Base-by-base conservation (phyloP, 345 rosid species). In the Eucalyptus camaldulensis region DNA sequence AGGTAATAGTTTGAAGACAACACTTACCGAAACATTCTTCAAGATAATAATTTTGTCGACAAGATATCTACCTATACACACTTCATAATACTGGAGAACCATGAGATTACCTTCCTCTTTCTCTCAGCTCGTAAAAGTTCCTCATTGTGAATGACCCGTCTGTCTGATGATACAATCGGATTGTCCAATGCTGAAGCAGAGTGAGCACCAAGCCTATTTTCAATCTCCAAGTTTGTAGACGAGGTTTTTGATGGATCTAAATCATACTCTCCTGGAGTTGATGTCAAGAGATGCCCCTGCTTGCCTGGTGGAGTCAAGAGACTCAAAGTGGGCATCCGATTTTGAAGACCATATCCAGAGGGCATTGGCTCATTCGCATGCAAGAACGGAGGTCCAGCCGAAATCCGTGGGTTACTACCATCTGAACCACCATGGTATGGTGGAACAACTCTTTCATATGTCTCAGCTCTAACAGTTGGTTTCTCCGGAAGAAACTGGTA, bases 401-500 rank as follows among this genome's bases (percentile, higher is more conserved):
- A 89, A 87, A 90, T 88, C 92, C 94, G 94, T 16, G 92, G 49
- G 87, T 90, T 92, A 21, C 92, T 90, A 91, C 56, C 85, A 87
- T 94, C 96, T 81, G 94, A 93, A 87, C 92, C 94, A 89, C 87
- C 92, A 29, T 91, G 93, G 88, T 90, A 91, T 24, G 95, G 90
- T 15, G 93, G 91, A 76, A 92, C 94, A 89, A 88, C 94, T 94
- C 94, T 93, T 87, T 94, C 97, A 54, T 91, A 89, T 87, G 89
- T 91, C 86, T 97, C 96, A 67, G 92, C 88, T 91, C 95, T 92
- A 85, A 94, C 94, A 90, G 95, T 95, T 86, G 98, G 98, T 91
- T 93, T 92, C 94, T 96, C 96, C 0, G 97, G 99, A 91, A 97
- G 95, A 90, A 97, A 97, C 92, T 96, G 98, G 89, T 97, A 96